Conservation (phyloP, 2,329 filamentous ascomycete genomes). For the Aspergillus melleus region DNA sequence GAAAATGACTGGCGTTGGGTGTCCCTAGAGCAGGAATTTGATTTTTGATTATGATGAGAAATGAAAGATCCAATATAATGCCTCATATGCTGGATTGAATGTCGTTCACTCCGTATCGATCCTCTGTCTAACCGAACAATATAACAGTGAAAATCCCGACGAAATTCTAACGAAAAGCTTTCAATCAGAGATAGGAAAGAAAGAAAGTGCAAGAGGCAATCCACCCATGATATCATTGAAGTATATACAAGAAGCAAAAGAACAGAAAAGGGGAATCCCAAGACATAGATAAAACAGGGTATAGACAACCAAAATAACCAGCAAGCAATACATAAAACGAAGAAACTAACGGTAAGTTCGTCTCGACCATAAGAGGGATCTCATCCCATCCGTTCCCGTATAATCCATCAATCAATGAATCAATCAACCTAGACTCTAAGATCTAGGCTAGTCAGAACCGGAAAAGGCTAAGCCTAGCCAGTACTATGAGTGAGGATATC, state of each 20-base stretch:
- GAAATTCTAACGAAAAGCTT: background rate
- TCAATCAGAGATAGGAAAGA: too few relatives aligned
- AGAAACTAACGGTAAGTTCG: background rate
- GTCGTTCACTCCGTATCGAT: background rate
- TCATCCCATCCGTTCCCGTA: too few relatives aligned
- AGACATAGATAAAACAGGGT: background rate
- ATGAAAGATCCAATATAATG: conserved; percentile 8
- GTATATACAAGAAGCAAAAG: background rate
- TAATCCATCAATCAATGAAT: too few relatives aligned
- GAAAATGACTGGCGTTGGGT: conserved; percentile 1
- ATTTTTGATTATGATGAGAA: conserved; percentile 2
- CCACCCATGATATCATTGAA: background rate
- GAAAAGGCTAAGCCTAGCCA: background rate
- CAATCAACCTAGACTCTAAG: too few relatives aligned
- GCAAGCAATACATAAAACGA: background rate
- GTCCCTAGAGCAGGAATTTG: background rate
- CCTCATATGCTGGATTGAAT: background rate
- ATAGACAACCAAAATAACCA: background rate
- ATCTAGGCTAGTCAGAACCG: too few relatives aligned
- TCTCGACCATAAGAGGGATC: conserved; percentile 12
- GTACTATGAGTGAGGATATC: background rate
- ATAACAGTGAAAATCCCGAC: too few relatives aligned
- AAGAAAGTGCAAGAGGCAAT: background rate
- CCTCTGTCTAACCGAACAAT: background rate
- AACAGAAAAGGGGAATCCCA: conserved; percentile 2